These are phyloP conservation scores for Helotiales sp. DNA, from an alignment of 2,329 filamentous ascomycete genomes.

Conservation along the genomic window DNA sequence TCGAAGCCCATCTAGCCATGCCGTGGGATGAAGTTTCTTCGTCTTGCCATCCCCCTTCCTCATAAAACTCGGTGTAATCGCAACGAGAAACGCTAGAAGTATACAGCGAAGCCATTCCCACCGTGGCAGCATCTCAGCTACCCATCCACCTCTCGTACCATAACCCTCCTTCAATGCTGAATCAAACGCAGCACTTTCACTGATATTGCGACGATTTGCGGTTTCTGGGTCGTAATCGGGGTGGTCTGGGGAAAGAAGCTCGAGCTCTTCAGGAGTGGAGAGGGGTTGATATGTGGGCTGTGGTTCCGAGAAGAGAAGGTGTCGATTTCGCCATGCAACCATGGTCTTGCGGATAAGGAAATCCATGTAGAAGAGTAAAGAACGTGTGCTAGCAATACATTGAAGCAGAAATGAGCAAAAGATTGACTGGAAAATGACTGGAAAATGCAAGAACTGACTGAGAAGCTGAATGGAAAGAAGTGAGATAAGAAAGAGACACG, in stretches of 20 bases:
- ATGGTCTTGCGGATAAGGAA: slow-evolving; percentile 5
- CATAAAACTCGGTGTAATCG: slow-evolving; percentile 4
- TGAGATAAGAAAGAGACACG: not conserved
- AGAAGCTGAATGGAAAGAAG: not conserved
- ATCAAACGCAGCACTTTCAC: not conserved
- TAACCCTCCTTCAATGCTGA: slow-evolving; percentile 1
- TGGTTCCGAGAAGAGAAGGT: slow-evolving; percentile 2
- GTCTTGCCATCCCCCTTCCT: not conserved
- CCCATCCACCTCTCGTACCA: not conserved
- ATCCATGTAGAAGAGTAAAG: not conserved
- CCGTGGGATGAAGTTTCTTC: slow-evolving; percentile 7
- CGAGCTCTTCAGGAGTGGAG: slow-evolving; percentile 6
- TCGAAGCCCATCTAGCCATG: slow-evolving; percentile 53
- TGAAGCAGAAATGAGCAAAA: not conserved
- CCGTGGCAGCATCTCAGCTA: not conserved
- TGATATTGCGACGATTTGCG: not conserved
- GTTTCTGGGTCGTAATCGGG: slow-evolving; percentile 2
- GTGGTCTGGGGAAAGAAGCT: slow-evolving; percentile 2
- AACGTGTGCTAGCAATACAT: not conserved
- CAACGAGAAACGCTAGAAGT: not conserved
- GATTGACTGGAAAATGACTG: not conserved
- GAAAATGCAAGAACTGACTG: not conserved
- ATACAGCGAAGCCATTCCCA: not conserved
- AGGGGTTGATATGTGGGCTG: slow-evolving; percentile 8
- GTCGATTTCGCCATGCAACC: slow-evolving; percentile 6